phyloP scores from a whole-genome alignment of 2,329 filamentous ascomycete species.

The Penicillium italicum region DNA sequence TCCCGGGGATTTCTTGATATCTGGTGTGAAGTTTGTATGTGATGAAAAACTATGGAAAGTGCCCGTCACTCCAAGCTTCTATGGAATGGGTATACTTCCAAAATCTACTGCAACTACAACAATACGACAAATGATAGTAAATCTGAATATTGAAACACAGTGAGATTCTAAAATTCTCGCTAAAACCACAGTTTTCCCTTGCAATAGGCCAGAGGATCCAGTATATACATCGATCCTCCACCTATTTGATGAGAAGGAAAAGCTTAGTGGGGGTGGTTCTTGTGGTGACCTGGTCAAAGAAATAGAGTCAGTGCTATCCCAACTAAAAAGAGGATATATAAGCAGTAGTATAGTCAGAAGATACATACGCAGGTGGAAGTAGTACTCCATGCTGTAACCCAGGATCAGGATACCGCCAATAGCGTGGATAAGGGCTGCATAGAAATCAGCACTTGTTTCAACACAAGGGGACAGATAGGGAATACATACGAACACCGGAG shows the following conservation, averaged over 20 bases:
- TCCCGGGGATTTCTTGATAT: not conserved
- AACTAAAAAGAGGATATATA: not conserved
- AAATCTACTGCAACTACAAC: constrained; percentile 11
- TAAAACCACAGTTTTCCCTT: constrained; percentile 31
- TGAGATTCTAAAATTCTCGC: constrained; percentile 20
- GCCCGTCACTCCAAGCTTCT: not conserved
- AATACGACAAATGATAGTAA: not conserved
- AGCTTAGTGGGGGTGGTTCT: constrained; percentile 97
- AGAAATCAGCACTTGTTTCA: constrained; percentile 11
- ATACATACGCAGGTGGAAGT: constrained; percentile 96
- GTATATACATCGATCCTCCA: constrained; percentile 42
- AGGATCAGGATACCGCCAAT: constrained; percentile 73
- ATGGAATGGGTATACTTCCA: not conserved
- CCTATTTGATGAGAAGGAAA: constrained; percentile 17
- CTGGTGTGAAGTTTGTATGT: not conserved
- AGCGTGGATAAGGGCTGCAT: constrained; percentile 78
- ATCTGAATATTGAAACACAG: constrained; percentile 19
- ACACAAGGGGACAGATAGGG: not conserved
- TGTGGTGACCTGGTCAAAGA: constrained; percentile 78
- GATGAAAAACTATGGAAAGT: not conserved
- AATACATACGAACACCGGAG: constrained; percentile 75
- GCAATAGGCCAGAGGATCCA: constrained; percentile 31
- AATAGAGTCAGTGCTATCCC: constrained; percentile 8
- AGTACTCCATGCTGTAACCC: constrained; percentile 98
- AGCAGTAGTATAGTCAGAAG: not conserved